Conservation (phyloP, 768 basidiomycete genomes). For the Amanita pseudoporphyria region DNA sequence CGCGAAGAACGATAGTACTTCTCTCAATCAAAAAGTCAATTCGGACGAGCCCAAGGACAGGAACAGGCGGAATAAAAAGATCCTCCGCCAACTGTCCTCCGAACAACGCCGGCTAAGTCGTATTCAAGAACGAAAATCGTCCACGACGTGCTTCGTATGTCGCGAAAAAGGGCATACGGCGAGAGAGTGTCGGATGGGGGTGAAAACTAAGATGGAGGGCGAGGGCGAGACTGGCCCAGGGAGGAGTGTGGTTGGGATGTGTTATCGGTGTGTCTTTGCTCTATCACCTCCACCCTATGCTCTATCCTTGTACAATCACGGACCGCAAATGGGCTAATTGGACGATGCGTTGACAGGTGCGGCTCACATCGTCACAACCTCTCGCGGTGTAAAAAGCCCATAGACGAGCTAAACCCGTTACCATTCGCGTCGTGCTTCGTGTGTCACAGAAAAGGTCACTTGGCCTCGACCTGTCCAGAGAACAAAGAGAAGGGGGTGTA, state of each 20-base stretch:
- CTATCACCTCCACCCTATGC: not conserved
- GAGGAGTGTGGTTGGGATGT: constrained; percentile 39
- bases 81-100: constrained; percentile 21
- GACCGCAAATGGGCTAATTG: not conserved
- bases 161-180: constrained; percentile 78
- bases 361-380: constrained; percentile 73
- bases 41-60: constrained; percentile 15
- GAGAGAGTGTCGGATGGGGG: constrained; percentile 48
- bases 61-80: constrained; percentile 17
- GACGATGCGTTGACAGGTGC: constrained; percentile 40
- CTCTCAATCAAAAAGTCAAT: constrained; percentile 17
- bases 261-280: constrained; percentile 49
- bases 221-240: too few species aligned
- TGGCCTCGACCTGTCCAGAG: constrained; percentile 74
- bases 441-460: constrained; percentile 75
- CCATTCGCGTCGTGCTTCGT: constrained; percentile 93
- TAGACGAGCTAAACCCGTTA: constrained; percentile 53
- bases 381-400: constrained; percentile 62
- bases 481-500: constrained; percentile 80
- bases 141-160: constrained; percentile 81
- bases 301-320: not conserved
- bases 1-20: constrained; percentile 18
- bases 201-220: constrained; percentile 9
- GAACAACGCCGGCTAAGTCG: constrained; percentile 63
- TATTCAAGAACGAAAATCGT: constrained; percentile 40